Conservation (phyloP, 2,329 filamentous ascomycete genomes). For the Aspergillus tubingensis region DNA sequence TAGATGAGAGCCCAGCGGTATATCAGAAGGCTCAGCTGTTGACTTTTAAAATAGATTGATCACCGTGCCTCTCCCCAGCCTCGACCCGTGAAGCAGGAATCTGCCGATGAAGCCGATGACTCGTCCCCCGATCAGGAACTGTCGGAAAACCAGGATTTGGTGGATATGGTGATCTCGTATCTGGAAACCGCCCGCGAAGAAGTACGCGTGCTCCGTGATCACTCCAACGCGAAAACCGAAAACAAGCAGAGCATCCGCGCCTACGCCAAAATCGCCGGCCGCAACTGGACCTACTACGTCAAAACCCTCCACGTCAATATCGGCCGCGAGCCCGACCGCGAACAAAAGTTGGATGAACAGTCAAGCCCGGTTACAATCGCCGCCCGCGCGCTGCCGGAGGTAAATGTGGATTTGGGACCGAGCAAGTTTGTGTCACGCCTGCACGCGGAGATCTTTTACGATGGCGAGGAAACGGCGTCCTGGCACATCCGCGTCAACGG, state of each 20-base stretch:
- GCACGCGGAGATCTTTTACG: slow-evolving; percentile 74
- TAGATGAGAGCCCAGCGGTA: not conserved
- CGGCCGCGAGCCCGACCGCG: slow-evolving; percentile 51
- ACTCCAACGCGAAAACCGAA: slow-evolving; percentile 49
- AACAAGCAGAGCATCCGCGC: slow-evolving; percentile 51
- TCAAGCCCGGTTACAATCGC: slow-evolving; percentile 50
- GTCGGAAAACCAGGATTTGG: slow-evolving; percentile 46
- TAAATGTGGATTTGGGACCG: slow-evolving; percentile 88
- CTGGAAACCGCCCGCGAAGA: slow-evolving; percentile 47
- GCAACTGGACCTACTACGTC: slow-evolving; percentile 56
- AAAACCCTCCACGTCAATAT: slow-evolving; percentile 52
- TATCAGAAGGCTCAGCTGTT: not conserved
- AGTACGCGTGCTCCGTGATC: slow-evolving; percentile 46
- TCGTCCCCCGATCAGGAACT: slow-evolving; percentile 46
- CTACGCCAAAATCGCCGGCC: slow-evolving; percentile 54
- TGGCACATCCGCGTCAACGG: slow-evolving; percentile 90
- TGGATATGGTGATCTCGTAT: slow-evolving; percentile 52
- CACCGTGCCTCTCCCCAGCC: slow-evolving; percentile 36
- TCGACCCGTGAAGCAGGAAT: slow-evolving; percentile 40
- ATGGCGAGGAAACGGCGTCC: slow-evolving; percentile 61
- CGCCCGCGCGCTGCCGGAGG: slow-evolving; percentile 47
- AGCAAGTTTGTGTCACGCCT: slow-evolving; percentile 78
- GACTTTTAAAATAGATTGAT: slow-evolving; percentile 32
- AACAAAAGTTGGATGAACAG: slow-evolving; percentile 45
- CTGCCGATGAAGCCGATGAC: slow-evolving; percentile 44